phyloP scores from a whole-genome alignment of 371 early-diverging fungal genomes.

The Circinella minor region DNA sequence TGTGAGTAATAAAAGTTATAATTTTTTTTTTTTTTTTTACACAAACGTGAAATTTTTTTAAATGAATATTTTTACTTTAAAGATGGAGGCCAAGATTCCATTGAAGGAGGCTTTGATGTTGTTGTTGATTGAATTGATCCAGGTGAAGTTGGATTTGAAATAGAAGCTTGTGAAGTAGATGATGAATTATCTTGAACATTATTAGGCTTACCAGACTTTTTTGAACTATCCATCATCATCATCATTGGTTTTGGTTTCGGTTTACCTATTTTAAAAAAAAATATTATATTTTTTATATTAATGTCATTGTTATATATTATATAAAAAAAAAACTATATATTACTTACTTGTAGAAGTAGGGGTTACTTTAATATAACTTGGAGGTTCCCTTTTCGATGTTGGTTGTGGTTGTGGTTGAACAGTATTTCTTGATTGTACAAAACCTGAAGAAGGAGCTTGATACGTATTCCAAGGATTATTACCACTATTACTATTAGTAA shows the following conservation, averaged over 20 bases:
- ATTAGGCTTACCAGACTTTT: constrained; percentile 13
- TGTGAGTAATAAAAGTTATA: not conserved
- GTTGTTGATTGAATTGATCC: constrained; percentile 7
- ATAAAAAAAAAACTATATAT: not conserved
- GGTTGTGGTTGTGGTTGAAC: not conserved
- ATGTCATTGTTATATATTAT: not conserved
- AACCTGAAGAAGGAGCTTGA: not conserved
- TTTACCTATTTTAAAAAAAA: not conserved
- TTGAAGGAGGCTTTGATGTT: constrained; percentile 14
- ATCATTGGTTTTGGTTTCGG: constrained; percentile 7
- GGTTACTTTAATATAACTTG: not conserved
- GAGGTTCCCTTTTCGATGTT: not conserved
- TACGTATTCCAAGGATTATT: constrained; percentile 13
- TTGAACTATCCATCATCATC: constrained; percentile 2
- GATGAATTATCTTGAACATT: constrained; percentile 12
- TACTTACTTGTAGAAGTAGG: not conserved
- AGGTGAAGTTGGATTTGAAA: constrained; percentile 1
- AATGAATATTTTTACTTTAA: constrained; percentile 34
- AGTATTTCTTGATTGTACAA: constrained; percentile 7
- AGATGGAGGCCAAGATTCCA: constrained; percentile 47
- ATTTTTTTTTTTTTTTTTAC: too few relatives aligned
- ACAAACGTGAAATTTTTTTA: not conserved
- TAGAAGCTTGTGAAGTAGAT: constrained; percentile 9
- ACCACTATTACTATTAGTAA: constrained; percentile 4
- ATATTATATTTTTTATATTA: too few relatives aligned